Evolutionary conservation across 768 basidiomycete genomes (phyloP).

Genomic region (Phlegmacium glaucopus): DNA sequence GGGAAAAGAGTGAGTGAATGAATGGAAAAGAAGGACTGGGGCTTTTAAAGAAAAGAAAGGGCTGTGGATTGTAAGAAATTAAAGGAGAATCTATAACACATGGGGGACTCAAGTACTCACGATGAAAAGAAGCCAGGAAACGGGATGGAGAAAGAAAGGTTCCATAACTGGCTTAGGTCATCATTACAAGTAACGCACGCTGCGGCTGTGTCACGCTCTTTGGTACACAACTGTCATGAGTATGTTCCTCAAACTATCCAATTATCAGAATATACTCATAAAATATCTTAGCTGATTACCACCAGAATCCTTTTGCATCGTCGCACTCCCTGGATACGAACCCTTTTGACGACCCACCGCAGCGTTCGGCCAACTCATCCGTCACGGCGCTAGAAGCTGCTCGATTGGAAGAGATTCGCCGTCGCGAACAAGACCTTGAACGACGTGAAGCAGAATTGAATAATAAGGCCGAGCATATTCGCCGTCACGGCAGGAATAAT

Average conservation of each 20-base stretch:
- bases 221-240: conserved; percentile 28
- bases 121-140: background rate
- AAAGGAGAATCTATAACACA: conserved; percentile 17
- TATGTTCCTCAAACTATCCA: conserved; percentile 15
- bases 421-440: conserved; percentile 79
- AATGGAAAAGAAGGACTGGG: too few relatives aligned
- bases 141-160: background rate
- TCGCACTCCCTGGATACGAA: conserved; percentile 83
- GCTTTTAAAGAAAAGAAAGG: conserved; percentile 15
- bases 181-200: background rate
- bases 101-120: too few relatives aligned
- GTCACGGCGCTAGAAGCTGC: conserved; percentile 30
- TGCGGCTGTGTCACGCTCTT: background rate
- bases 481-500: conserved; percentile 82
- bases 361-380: conserved; percentile 27
- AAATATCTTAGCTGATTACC: conserved; percentile 29
- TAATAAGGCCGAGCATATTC: conserved; percentile 64
- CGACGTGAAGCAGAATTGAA: conserved; percentile 73
- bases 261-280: conserved; percentile 5
- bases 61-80: too few relatives aligned
- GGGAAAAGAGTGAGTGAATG: conserved; percentile 4
- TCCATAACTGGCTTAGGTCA: background rate
- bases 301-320: conserved; percentile 82
- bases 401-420: conserved; percentile 62
- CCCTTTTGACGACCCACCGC: conserved; percentile 85